Evolutionary conservation across 805 yeast species (phyloP), one percentile per base, ranked within the genome.

Genomic region (Zygoascus flipseniorum): DNA sequence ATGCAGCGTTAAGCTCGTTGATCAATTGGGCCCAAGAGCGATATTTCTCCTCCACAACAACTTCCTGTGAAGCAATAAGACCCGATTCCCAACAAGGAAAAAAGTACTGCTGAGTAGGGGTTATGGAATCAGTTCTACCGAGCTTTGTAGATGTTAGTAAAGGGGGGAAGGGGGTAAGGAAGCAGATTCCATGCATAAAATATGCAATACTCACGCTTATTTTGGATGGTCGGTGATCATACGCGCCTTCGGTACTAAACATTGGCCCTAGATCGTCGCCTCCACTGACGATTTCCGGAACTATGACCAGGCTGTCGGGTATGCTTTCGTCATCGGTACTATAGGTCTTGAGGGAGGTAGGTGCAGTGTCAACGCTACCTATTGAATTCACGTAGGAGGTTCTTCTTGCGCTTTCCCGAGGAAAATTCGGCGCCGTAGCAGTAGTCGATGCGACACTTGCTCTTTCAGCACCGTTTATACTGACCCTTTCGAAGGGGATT

Each of bases 401-500:
- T 31, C 31, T 44, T 45, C 50, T 3, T 8, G 49, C 16, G 47
- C 54, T 31, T 32, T 55, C 58, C 8, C 26, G 23, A 5, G 56
- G 52, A 9, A 58, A 56, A 23, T 52, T 31, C 13, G 26, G 23
- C 18, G 39, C 16, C 16, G 39, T n/a, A 35, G 31, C 14, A 9
- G 60, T 56, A 23, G 55, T 31, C 9, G 28, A 26, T 16, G 39
- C 16, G 5, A n/a, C 39, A 35, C 39, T 35, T 11, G 39, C 13
- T n/a, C 39, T 35, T 49, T 55, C 35, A 16, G n/a, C 26, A 44
- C 52, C 31, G 31, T 35, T 10, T 5, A 18, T 11, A 4, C 46
- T 13, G 14, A 51, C 44, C 13, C 37, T 31, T 52, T 60, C 62
- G 52, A 59, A 61, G 14, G 64, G 64, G 11, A 61, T 48, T 10